Conservation (phyloP, 345 rosid genomes). For the Pelargonium nanum region DNA sequence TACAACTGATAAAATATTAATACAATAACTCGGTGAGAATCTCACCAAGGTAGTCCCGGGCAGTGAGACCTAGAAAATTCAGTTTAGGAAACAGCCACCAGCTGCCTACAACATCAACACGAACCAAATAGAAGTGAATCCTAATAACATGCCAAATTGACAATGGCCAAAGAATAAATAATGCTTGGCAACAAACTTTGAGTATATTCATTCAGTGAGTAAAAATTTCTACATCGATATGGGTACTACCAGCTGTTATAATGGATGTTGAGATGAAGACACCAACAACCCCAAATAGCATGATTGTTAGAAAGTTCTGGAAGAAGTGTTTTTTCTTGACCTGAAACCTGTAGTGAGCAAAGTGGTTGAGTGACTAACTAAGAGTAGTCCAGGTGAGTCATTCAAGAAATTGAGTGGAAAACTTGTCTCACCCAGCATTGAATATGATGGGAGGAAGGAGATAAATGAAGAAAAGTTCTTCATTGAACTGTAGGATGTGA, state of each 20-base stretch:
- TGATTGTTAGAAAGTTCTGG: slow-evolving; percentile 69
- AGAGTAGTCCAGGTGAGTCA: not conserved
- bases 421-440: slow-evolving; percentile 70
- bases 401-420: not conserved
- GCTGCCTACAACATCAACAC: slow-evolving; percentile 36
- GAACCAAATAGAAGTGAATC: slow-evolving; percentile 7
- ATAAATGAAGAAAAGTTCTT: slow-evolving; percentile 78
- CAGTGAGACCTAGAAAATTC: slow-evolving; percentile 45
- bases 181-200: not conserved
- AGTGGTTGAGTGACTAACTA: not conserved
- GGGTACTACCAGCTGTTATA: slow-evolving; percentile 46
- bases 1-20: not conserved
- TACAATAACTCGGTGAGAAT: not conserved
- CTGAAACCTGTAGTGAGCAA: slow-evolving; percentile 47
- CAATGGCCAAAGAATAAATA: not conserved
- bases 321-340: slow-evolving; percentile 92
- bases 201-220: too few species aligned
- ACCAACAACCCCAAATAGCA: slow-evolving; percentile 70
- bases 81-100: slow-evolving; percentile 68
- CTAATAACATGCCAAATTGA: not conserved
- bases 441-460: slow-evolving; percentile 96
- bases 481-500: slow-evolving; percentile 63
- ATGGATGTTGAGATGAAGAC: slow-evolving; percentile 60
- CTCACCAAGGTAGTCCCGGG: slow-evolving; percentile 67
- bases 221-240: not conserved